phyloP scores from a whole-genome alignment of 228 moss, liverwort and hornwort genomes.

The Sphagnum fallax region DNA sequence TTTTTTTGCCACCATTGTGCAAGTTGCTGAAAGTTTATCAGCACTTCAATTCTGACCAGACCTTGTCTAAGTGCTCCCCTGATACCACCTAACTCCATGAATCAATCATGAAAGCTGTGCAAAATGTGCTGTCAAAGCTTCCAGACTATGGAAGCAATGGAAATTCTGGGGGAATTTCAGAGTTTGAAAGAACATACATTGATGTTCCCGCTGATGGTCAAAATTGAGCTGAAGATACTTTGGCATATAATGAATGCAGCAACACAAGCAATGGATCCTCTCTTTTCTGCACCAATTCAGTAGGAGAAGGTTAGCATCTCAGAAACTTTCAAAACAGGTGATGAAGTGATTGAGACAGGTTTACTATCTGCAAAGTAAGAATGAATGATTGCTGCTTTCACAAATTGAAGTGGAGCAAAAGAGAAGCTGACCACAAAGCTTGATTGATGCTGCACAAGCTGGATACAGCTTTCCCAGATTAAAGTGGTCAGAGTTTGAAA shows the following conservation, averaged over 20 bases:
- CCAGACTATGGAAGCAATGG: no score
- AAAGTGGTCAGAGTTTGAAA: constrained; percentile 53
- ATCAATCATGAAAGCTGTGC: neutral
- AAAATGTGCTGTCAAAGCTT: neutral
- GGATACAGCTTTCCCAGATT: constrained; percentile 67
- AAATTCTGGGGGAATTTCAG: no score
- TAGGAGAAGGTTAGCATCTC: neutral
- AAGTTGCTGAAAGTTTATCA: no score
- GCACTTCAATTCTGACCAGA: no score
- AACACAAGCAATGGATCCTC: constrained; percentile 83
- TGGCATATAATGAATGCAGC: constrained; percentile 84
- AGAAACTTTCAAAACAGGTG: neutral
- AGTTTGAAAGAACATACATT: constrained; percentile 42
- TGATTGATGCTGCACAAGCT: constrained; percentile 73
- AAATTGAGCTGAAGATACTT: constrained; percentile 86
- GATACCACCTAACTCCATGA: no score
- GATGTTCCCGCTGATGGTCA: constrained; percentile 80
- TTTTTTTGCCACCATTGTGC: no score
- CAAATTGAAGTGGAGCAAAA: neutral
- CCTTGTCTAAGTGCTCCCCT: no score
- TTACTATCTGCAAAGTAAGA: no score
- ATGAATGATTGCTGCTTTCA: no score
- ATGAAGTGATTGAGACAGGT: no score
- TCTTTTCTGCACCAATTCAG: constrained; percentile 34
- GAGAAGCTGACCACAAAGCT: constrained; percentile 67